phyloP scores from a whole-genome alignment of 106 monocot genomes.

The Acorus calamus region DNA sequence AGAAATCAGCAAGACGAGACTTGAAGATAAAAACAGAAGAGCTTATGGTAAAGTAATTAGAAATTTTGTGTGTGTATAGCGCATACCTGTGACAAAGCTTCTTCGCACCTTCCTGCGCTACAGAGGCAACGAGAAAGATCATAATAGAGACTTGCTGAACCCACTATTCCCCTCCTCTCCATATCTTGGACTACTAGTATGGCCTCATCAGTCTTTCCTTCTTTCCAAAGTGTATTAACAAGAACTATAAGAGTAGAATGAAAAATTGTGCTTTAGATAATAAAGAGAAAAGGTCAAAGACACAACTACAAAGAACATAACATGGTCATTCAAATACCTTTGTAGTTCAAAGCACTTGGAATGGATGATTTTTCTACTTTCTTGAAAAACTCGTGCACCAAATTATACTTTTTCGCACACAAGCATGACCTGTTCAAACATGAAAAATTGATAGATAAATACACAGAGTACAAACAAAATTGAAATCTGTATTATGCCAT shows the following conservation, averaged over 20 bases:
- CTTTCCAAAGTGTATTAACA: constrained; percentile 90
- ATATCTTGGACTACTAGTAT: constrained; percentile 78
- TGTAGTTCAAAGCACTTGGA: constrained; percentile 80
- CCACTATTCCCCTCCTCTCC: constrained; percentile 88
- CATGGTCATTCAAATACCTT: constrained; percentile 30
- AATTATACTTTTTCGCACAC: constrained; percentile 76
- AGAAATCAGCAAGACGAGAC: too few species aligned
- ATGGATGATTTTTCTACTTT: constrained; percentile 58
- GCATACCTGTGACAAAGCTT: constrained; percentile 77
- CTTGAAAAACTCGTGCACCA: constrained; percentile 87
- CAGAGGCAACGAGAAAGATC: constrained; percentile 96
- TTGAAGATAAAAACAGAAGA: too few species aligned
- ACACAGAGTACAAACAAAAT: not conserved
- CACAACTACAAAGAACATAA: not conserved
- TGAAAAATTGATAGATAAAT: not conserved
- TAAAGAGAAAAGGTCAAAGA: not conserved
- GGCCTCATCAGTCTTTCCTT: constrained; percentile 87
- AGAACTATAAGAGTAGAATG: constrained; percentile 40
- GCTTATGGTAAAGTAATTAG: too few species aligned
- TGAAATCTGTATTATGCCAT: not conserved
- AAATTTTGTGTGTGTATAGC: not conserved
- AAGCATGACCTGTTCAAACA: constrained; percentile 73
- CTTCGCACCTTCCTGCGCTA: constrained; percentile 80
- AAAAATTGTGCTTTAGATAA: not conserved
- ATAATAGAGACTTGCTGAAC: constrained; percentile 91